phyloP scores from a whole-genome alignment of 257 asterid genomes.

The Capsicum chinense region DNA sequence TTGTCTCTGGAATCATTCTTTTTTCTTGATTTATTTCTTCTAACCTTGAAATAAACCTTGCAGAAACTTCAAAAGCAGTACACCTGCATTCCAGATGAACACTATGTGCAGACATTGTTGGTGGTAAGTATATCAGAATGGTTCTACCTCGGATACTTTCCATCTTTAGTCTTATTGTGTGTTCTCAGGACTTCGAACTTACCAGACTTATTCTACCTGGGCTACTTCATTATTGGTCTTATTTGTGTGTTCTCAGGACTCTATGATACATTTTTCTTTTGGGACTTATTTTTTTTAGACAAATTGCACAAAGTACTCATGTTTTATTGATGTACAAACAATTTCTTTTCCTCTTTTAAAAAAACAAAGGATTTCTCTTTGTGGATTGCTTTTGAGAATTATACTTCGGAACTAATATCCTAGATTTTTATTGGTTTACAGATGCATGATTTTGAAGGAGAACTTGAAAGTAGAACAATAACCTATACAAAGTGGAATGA shows the following conservation, averaged over 20 bases:
- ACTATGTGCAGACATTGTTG: conserved; percentile 86
- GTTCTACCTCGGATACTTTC: neutral
- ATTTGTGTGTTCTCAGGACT: neutral
- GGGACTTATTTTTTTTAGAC: neutral
- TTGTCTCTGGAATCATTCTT: neutral
- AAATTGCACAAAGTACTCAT: neutral
- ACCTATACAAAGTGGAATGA: conserved; percentile 89
- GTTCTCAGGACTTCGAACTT: neutral
- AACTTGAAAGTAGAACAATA: conserved; percentile 87
- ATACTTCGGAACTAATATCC: conserved; percentile 5
- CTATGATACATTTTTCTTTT: neutral
- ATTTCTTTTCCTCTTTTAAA: no score
- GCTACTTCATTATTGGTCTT: neutral
- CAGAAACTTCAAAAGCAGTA: conserved; percentile 98
- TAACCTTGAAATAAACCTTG: conserved; percentile 39
- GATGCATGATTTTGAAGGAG: conserved; percentile 80
- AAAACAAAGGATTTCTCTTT: neutral
- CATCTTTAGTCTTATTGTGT: neutral
- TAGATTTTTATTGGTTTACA: conserved; percentile 32
- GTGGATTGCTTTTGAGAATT: conserved; percentile 19
- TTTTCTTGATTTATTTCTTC: conserved; percentile 12
- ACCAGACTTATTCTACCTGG: conserved; percentile 2
- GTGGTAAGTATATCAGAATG: conserved; percentile 53
- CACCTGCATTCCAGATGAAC: conserved; percentile 97
- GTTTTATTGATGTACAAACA: neutral